phyloP scores from a whole-genome alignment of 73 alveolate species.

The Paramecium pentaurelia region DNA sequence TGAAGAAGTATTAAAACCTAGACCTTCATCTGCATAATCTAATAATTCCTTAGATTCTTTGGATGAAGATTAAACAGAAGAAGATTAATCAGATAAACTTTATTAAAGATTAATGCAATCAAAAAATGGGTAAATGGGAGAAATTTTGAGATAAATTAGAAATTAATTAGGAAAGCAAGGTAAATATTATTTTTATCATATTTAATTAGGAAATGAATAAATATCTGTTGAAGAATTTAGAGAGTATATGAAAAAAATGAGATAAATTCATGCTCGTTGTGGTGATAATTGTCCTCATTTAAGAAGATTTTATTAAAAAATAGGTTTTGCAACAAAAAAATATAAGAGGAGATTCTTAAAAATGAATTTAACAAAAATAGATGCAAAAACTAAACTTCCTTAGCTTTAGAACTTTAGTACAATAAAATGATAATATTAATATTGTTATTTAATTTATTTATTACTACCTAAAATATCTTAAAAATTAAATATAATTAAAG shows the following conservation, averaged over 20 bases:
- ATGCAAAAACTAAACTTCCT: slow-evolving; percentile 42
- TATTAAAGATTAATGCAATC: not conserved
- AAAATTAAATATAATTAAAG: too few species aligned
- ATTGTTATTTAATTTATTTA: not conserved
- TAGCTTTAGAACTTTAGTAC: not conserved
- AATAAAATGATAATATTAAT: not conserved
- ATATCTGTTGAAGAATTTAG: slow-evolving; percentile 37
- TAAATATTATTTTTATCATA: not conserved
- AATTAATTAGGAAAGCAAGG: slow-evolving; percentile 50
- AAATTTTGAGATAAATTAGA: slow-evolving; percentile 46
- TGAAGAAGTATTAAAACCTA: slow-evolving; percentile 8
- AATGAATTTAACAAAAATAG: slow-evolving; percentile 54
- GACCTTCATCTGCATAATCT: slow-evolving; percentile 4
- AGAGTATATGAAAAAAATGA: slow-evolving; percentile 53
- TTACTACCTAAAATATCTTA: not conserved
- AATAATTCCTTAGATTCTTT: slow-evolving; percentile 4
- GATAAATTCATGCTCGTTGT: slow-evolving; percentile 50
- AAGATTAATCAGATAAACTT: slow-evolving; percentile 37
- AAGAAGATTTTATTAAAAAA: slow-evolving; percentile 54
- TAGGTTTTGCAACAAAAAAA: slow-evolving; percentile 46
- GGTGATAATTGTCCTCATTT: slow-evolving; percentile 64
- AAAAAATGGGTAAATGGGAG: slow-evolving; percentile 46
- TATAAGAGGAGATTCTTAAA: slow-evolving; percentile 59
- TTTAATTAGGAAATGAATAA: slow-evolving; percentile 40
- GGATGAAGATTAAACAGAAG: slow-evolving; percentile 48